Conservation (phyloP, 2,329 filamentous ascomycete species). For the Diaporthe vaccinii region DNA sequence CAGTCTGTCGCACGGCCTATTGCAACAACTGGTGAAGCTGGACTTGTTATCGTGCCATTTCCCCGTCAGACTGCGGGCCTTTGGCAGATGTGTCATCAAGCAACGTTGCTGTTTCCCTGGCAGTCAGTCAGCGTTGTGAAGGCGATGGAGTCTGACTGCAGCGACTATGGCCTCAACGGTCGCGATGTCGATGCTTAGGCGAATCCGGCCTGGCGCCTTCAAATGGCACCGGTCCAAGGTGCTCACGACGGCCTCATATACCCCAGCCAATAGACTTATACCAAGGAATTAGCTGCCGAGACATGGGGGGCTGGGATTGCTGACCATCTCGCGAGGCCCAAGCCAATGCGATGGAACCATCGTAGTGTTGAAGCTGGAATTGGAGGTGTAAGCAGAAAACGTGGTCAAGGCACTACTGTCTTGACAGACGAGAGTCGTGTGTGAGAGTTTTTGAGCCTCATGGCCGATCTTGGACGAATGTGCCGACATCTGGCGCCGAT, state of each 20-base stretch:
- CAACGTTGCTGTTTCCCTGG: constrained; percentile 18
- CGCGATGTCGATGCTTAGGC: neutral
- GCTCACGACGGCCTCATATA: neutral
- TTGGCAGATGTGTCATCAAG: neutral
- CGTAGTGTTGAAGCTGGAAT: neutral
- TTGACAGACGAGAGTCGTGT: neutral
- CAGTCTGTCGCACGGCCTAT: neutral
- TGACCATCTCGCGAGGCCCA: neutral
- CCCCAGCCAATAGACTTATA: constrained; percentile 18
- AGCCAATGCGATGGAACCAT: neutral
- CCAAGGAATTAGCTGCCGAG: constrained; percentile 12
- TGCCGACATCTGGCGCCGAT: constrained; percentile 32
- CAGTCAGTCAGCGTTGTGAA: neutral
- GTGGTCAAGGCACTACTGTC: neutral
- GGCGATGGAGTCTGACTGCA: constrained; percentile 7
- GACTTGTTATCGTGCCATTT: neutral
- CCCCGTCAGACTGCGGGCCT: neutral
- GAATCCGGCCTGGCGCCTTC: neutral
- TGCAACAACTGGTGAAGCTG: neutral
- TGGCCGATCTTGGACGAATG: constrained; percentile 2
- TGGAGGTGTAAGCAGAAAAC: neutral
- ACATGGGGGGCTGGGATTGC: constrained; percentile 19
- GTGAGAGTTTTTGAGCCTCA: constrained; percentile 23
- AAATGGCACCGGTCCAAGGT: neutral
- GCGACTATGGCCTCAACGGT: neutral